Evolutionary conservation across 108 stramenopile genomes (phyloP).

Genomic region (Aurantiochytrium sp.): DNA sequence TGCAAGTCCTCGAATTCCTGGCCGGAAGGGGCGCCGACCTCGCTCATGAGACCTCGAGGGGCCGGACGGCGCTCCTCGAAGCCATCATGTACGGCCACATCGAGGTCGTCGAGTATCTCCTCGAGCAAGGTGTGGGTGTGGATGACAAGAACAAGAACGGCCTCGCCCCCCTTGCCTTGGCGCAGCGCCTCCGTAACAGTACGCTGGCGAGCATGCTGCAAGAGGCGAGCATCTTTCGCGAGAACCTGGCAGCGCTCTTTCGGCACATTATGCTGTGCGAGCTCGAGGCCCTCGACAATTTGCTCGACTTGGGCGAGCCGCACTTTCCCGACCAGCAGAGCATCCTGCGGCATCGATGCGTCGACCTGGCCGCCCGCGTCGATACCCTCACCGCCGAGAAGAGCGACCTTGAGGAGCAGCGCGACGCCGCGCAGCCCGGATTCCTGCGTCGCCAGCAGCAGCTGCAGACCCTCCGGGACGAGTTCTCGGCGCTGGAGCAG

Average conservation of each 20-base stretch:
- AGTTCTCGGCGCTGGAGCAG: not conserved
- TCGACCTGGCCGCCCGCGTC: not conserved
- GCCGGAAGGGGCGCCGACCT: not conserved
- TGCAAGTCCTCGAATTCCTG: not conserved
- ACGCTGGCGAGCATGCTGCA: not conserved
- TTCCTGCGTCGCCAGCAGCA: not conserved
- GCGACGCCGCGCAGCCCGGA: not conserved
- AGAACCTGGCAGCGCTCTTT: not conserved
- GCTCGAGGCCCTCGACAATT: not conserved
- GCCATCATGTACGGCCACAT: not conserved
- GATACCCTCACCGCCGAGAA: not conserved
- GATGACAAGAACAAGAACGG: not conserved
- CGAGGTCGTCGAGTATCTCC: not conserved
- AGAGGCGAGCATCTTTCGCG: not conserved
- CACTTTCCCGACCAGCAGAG: constrained; percentile 10
- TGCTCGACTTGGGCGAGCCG: not conserved
- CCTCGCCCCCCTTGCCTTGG: not conserved
- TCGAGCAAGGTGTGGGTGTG: not conserved
- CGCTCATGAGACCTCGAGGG: not conserved
- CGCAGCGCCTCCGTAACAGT: not conserved
- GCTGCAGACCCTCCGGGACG: not conserved
- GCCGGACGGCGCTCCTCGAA: not conserved
- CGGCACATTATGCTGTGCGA: not conserved
- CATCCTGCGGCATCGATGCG: not conserved
- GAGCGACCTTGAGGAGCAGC: not conserved